These are phyloP conservation scores for Cutaneotrichosporon spelunceum DNA, from an alignment of 1,284 basidiomycete genomes.

Conservation along the genomic window DNA sequence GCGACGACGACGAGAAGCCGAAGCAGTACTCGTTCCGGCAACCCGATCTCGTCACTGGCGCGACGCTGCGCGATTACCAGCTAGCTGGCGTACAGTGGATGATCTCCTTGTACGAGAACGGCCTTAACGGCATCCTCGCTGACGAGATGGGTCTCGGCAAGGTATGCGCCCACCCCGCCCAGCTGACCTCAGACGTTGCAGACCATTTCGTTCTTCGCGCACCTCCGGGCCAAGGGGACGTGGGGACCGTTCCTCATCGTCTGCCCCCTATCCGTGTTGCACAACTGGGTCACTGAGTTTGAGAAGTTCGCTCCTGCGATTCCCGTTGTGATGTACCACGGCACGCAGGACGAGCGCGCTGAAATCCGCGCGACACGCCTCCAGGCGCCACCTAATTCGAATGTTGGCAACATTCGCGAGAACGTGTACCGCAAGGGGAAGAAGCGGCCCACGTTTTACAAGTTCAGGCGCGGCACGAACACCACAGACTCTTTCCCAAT, in stretches of 20 bases:
- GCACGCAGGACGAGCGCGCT: slow-evolving; percentile 70
- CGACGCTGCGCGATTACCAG: slow-evolving; percentile 82
- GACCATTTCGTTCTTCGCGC: slow-evolving; percentile 86
- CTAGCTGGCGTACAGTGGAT: slow-evolving; percentile 96
- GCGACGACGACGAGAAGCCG: slow-evolving; percentile 18
- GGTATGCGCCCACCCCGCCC: slow-evolving; percentile 45
- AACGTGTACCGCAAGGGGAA: slow-evolving; percentile 29
- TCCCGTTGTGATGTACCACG: slow-evolving; percentile 76
- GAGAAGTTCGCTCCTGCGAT: slow-evolving; percentile 73
- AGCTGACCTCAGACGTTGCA: slow-evolving; percentile 68
- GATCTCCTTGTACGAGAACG: slow-evolving; percentile 86
- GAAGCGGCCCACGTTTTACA: slow-evolving; percentile 4
- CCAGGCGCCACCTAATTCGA: slow-evolving; percentile 31
- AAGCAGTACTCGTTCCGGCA: slow-evolving; percentile 57
- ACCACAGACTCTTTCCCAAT: slow-evolving; percentile 44
- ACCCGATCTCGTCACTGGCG: slow-evolving; percentile 77
- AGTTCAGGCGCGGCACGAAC: slow-evolving; percentile 26
- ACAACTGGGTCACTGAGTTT: slow-evolving; percentile 91
- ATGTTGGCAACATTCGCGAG: slow-evolving; percentile 26
- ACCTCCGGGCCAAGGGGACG: slow-evolving; percentile 72
- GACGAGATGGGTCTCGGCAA: slow-evolving; percentile 87
- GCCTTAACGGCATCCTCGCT: slow-evolving; percentile 85
- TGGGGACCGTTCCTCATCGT: slow-evolving; percentile 82
- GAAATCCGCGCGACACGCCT: slow-evolving; percentile 63
- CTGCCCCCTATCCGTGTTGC: slow-evolving; percentile 84